Percentiles rank a stretch among this genome's conserved stretches.
These are phyloP conservation scores for Aureobasidium uvarum DNA, from an alignment of 2,329 filamentous ascomycete genomes.

Conservation along the genomic window DNA sequence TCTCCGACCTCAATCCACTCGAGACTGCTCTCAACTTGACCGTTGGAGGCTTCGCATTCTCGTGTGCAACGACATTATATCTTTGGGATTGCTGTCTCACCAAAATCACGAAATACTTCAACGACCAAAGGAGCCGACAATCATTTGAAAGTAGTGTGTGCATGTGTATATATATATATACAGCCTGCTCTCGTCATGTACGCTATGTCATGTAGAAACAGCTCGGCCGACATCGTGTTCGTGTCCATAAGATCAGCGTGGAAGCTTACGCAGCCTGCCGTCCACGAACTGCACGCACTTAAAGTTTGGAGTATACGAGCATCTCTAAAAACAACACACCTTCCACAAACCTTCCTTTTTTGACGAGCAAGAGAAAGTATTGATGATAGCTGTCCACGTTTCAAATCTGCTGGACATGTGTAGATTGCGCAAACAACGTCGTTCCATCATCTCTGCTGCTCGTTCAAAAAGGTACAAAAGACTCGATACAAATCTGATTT, in stretches of 20 bases:
- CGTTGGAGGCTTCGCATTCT: neutral
- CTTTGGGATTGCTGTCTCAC: constrained; percentile 19
- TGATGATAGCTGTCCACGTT: neutral
- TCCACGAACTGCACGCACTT: neutral
- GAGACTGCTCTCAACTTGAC: neutral
- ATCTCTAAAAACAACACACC: neutral
- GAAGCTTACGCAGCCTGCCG: constrained; percentile 13
- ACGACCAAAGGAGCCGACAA: neutral
- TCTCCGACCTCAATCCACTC: neutral
- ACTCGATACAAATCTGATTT: neutral
- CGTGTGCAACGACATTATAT: constrained; percentile 10
- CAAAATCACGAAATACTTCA: neutral
- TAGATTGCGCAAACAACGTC: neutral
- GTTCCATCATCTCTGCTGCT: constrained; percentile 10
- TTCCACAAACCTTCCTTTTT: neutral
- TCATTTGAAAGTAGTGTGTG: neutral
- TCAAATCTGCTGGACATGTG: neutral
- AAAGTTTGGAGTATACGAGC: constrained; percentile 15
- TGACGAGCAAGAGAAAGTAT: neutral
- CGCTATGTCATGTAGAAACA: neutral
- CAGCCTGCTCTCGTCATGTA: constrained; percentile 3
- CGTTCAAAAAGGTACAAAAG: neutral
- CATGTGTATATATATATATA: neutral
- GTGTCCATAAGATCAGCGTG: constrained; percentile 3
- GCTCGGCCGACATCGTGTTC: constrained; percentile 2